Evolutionary conservation across 371 early-diverging fungal genomes (phyloP), one percentile per base, ranked within the genome.

Genomic region (Circinella minor): DNA sequence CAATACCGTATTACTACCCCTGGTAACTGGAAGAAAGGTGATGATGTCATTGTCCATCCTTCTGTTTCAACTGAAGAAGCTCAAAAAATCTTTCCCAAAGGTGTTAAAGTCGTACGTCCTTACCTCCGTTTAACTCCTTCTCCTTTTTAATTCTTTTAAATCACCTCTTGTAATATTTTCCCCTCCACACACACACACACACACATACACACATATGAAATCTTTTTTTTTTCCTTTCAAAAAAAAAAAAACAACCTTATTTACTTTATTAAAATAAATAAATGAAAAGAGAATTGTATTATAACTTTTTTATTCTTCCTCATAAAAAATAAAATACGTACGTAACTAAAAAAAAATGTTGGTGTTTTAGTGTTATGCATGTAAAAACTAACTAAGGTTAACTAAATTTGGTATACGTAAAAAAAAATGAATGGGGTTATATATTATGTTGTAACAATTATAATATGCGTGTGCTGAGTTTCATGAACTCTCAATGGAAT

Each of bases 11-110:
- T 96, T 74, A 95, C 96, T 34, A 98, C 98, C 34, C 98, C 98
- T 17, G 97, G 93, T 72, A 92, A 95, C 86, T 98, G 98, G 98
- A 90, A 86, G 81, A 84, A 88, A 63, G 94, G 92, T 36, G 92
- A 92, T 63, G 91, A 95, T 71, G 95, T 98, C 55, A 95, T 98
- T 74, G 90, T 97, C 39, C 98, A 94, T 73, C 93, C 93, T 61
- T 86, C 90, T 20, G 93, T 96, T 46, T 78, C 88, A 36, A 90
- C 92, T 71, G 94, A 92, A 65, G 93, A 94, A 79, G 96, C 96
- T 51, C 85, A 86, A 27, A 83, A 83, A 71, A 67, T 94, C 36
- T 98, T 96, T 88, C 95, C 95, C 36, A 84, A 84, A 73, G 91
- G 90, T 37, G 92, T 90, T 81, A 87, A 86, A 73, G 89, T 89